These are phyloP conservation scores for Phyllosticta citrichinensis DNA, from an alignment of 2,329 filamentous ascomycete genomes.

Conservation along the genomic window DNA sequence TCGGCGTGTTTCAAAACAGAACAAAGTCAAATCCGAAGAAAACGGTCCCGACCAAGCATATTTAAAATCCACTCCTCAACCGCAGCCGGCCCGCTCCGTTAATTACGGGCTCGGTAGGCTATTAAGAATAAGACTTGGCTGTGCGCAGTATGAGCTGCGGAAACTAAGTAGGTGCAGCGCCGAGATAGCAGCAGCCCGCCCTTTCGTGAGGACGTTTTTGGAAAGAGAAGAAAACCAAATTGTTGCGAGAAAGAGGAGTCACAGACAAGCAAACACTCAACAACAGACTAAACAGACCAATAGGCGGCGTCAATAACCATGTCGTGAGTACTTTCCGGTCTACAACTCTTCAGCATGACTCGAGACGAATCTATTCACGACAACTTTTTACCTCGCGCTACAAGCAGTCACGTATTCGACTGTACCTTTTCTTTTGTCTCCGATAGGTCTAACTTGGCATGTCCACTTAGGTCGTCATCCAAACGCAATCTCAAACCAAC, in stretches of 20 bases:
- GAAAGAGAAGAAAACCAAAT: not conserved
- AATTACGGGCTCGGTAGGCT: not conserved
- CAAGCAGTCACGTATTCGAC: not conserved
- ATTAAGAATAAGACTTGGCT: not conserved
- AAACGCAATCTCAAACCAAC: constrained; percentile 36
- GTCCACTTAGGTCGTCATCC: constrained; percentile 12
- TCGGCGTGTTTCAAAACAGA: not conserved
- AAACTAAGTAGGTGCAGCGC: not conserved
- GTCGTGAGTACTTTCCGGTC: constrained; percentile 3
- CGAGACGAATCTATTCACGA: not conserved
- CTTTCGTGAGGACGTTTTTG: not conserved
- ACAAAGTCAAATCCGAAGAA: not conserved
- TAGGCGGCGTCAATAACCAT: not conserved
- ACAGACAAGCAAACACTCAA: not conserved
- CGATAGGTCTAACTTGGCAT: not conserved
- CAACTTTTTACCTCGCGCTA: not conserved
- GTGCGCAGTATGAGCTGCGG: not conserved
- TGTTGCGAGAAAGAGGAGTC: not conserved
- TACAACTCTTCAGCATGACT: not conserved
- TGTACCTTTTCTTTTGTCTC: not conserved
- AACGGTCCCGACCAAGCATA: not conserved
- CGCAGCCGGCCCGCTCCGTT: not conserved
- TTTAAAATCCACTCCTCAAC: not conserved
- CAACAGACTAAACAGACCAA: not conserved
- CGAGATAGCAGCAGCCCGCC: not conserved